Evolutionary conservation across 306 rosid genomes (phyloP).

Genomic region (Alnus rubra): DNA sequence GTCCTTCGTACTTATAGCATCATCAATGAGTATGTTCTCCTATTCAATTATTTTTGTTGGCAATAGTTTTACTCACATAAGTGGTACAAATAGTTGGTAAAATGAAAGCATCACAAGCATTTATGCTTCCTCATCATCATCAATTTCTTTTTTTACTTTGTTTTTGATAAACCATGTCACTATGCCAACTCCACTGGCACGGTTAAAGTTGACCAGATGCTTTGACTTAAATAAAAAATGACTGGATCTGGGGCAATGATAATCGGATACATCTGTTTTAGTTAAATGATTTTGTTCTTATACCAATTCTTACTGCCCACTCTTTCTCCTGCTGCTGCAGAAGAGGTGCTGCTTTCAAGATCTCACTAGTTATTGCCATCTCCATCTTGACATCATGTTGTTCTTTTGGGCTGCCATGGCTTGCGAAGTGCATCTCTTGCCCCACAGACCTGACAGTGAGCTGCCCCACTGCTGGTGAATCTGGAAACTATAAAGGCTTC

Average conservation of each 20-base stretch:
- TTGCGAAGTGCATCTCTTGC: constrained; percentile 65
- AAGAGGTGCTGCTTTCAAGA: constrained; percentile 62
- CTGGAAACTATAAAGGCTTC: constrained; percentile 79
- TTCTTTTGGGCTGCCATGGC: constrained; percentile 74
- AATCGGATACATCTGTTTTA: background rate
- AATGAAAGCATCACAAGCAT: background rate
- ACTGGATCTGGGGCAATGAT: background rate
- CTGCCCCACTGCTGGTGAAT: constrained; percentile 64
- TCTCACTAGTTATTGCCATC: constrained; percentile 55
- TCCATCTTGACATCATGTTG: constrained; percentile 76
- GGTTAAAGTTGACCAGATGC: background rate
- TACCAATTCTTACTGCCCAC: constrained; percentile 6
- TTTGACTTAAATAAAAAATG: background rate
- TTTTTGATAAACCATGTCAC: background rate
- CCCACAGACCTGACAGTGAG: constrained; percentile 42
- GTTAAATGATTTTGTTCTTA: constrained; percentile 3
- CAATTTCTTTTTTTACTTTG: background rate
- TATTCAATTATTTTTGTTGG: constrained; percentile 13
- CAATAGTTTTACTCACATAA: background rate
- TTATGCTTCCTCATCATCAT: constrained; percentile 1
- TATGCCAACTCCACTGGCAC: background rate
- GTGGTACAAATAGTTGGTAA: background rate
- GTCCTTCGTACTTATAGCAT: constrained; percentile 84
- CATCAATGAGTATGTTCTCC: constrained; percentile 74
- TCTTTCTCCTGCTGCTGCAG: constrained; percentile 50